phyloP scores from a whole-genome alignment of 176 grass and related monocot genomes.

The Chloris gayana region DNA sequence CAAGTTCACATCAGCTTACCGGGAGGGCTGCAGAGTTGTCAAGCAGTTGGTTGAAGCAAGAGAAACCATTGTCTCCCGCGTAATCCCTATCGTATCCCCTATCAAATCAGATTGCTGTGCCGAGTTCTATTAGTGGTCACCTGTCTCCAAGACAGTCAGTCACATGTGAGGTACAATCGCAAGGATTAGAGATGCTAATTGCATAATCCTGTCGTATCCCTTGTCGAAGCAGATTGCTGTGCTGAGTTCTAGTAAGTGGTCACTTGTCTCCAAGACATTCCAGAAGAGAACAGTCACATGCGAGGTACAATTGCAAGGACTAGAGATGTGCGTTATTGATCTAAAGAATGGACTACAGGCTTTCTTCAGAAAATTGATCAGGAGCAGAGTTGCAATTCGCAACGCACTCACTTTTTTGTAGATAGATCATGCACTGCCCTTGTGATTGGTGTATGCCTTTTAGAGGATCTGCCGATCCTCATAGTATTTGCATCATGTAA shows the following conservation, averaged over 20 bases:
- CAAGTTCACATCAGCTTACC: slow-evolving; percentile 18
- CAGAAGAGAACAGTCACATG: slow-evolving; percentile 49
- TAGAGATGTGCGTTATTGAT: slow-evolving; percentile 43
- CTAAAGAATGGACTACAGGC: slow-evolving; percentile 44
- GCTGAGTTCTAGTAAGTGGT: slow-evolving; percentile 43
- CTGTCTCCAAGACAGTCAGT: slow-evolving; percentile 51
- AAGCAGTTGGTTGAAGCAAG: slow-evolving; percentile 48
- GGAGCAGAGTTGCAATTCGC: slow-evolving; percentile 58
- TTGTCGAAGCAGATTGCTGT: slow-evolving; percentile 23
- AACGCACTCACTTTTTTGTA: slow-evolving; percentile 45
- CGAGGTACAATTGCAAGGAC: slow-evolving; percentile 43
- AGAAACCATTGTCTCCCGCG: slow-evolving; percentile 34
- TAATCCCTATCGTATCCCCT: slow-evolving; percentile 17
- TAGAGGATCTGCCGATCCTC: slow-evolving; percentile 44
- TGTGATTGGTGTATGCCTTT: slow-evolving; percentile 42
- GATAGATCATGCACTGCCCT: slow-evolving; percentile 29
- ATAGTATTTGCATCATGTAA: slow-evolving; percentile 16
- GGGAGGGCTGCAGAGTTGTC: slow-evolving; percentile 31
- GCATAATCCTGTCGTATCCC: slow-evolving; percentile 19
- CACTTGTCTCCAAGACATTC: slow-evolving; percentile 51
- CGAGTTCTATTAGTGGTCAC: slow-evolving; percentile 45
- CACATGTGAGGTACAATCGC: slow-evolving; percentile 42
- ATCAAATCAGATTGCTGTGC: slow-evolving; percentile 6
- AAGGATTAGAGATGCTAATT: slow-evolving; percentile 39
- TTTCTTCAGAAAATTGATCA: slow-evolving; percentile 54